These are phyloP conservation scores for Coniferiporia sulphurascens DNA, from an alignment of 1,284 basidiomycete genomes.

Conservation along the genomic window DNA sequence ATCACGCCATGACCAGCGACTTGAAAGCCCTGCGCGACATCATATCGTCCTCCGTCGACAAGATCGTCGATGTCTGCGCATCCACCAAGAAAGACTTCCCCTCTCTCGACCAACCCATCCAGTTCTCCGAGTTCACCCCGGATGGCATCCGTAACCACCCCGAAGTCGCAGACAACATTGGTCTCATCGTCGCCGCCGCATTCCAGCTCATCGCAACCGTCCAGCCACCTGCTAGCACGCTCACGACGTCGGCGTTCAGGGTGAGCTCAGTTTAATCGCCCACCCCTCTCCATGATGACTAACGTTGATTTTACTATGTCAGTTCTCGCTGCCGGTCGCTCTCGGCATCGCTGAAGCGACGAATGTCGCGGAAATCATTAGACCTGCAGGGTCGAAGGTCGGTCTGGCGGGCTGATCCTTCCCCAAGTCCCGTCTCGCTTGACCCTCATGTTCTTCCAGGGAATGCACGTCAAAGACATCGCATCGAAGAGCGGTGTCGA, in stretches of 20 bases:
- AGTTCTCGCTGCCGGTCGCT: constrained; percentile 7
- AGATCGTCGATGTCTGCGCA: constrained; percentile 2
- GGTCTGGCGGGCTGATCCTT: not conserved
- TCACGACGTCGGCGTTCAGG: constrained; percentile 8
- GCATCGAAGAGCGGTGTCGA: constrained; percentile 19
- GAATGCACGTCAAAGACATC: constrained; percentile 21
- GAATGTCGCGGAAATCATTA: constrained; percentile 14
- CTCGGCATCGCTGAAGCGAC: constrained; percentile 7
- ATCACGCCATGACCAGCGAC: constrained; percentile 7
- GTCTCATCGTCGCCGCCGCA: constrained; percentile 20
- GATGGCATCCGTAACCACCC: constrained; percentile 21
- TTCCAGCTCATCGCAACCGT: constrained; percentile 10
- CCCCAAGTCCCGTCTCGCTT: not conserved
- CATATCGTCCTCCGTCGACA: constrained; percentile 12
- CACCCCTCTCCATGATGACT: not conserved
- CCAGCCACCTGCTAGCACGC: constrained; percentile 7
- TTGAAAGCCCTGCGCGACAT: constrained; percentile 16
- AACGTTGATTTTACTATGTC: not conserved
- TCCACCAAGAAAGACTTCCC: constrained; percentile 8
- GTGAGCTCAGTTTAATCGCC: not conserved
- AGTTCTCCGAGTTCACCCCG: constrained; percentile 12
- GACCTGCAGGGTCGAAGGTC: constrained; percentile 14
- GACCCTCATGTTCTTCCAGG: not conserved
- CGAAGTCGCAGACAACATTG: constrained; percentile 29
- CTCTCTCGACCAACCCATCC: constrained; percentile 10